Percentiles rank a stretch among this genome's conserved stretches.
Conservation (phyloP, 2,329 filamentous ascomycete genomes). For the Endothia cerciana region DNA sequence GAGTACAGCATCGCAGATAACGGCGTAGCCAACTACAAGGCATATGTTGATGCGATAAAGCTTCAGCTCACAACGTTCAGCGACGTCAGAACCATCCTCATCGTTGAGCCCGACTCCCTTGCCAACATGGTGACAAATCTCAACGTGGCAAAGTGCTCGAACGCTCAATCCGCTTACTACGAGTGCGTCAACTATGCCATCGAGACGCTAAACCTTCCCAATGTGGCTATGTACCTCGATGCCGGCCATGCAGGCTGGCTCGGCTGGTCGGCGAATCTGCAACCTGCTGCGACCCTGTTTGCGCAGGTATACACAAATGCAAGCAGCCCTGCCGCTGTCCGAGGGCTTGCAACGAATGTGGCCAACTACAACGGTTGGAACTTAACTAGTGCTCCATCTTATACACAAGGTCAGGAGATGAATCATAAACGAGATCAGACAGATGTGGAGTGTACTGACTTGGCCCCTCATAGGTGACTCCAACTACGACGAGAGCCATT, state of each 20-base stretch:
- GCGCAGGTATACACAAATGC: conserved; percentile 54
- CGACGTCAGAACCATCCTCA: conserved; percentile 48
- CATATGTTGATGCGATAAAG: conserved; percentile 56
- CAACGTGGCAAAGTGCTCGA: conserved; percentile 53
- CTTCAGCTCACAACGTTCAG: conserved; percentile 46
- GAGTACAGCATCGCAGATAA: conserved; percentile 55
- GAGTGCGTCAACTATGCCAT: conserved; percentile 56
- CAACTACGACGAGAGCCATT: conserved; percentile 60
- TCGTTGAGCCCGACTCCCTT: conserved; percentile 62
- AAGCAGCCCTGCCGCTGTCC: conserved; percentile 52
- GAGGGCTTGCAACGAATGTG: conserved; percentile 62
- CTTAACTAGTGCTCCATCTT: conserved; percentile 44
- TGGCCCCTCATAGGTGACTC: conserved; percentile 43
- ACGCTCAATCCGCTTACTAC: conserved; percentile 52
- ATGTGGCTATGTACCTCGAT: conserved; percentile 62
- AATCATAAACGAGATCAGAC: conserved; percentile 16
- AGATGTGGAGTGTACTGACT: background rate
- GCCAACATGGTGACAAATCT: conserved; percentile 63
- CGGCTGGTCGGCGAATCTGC: conserved; percentile 59
- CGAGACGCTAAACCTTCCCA: conserved; percentile 55
- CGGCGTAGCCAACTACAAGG: conserved; percentile 58
- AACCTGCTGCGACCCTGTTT: conserved; percentile 51
- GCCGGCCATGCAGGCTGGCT: conserved; percentile 63
- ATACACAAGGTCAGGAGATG: background rate
- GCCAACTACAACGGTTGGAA: conserved; percentile 60